phyloP scores from a whole-genome alignment of 305 asterid species.

The Euphrasia arctica region DNA sequence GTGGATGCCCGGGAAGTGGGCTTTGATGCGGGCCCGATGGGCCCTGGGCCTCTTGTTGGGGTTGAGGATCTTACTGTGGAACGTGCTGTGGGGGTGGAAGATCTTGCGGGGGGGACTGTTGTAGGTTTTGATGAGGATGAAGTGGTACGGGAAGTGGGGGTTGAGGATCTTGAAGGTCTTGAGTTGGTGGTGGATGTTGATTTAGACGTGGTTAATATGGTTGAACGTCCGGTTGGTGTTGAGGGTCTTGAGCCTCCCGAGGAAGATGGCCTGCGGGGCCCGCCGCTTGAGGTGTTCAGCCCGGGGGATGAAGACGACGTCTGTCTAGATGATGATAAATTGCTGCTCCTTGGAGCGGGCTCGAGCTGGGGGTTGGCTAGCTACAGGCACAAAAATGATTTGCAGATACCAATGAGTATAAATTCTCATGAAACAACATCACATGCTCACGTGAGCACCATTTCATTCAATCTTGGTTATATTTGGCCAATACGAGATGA shows the following conservation, averaged over 20 bases:
- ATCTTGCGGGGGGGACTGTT: slow-evolving; percentile 57
- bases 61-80: slow-evolving; percentile 73
- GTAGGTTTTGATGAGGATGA: slow-evolving; percentile 54
- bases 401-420: slow-evolving; percentile 25
- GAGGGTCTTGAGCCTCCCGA: slow-evolving; percentile 89
- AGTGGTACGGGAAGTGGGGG: slow-evolving; percentile 77
- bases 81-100: slow-evolving; percentile 83
- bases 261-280: slow-evolving; percentile 86
- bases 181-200: slow-evolving; percentile 38
- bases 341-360: slow-evolving; percentile 54
- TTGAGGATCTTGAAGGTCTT: slow-evolving; percentile 81
- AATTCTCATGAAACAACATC: background rate
- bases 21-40: slow-evolving; percentile 58
- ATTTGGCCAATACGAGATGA: background rate
- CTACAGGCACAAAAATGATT: slow-evolving; percentile 42
- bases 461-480: background rate
- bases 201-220: slow-evolving; percentile 39
- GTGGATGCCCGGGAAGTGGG: slow-evolving; percentile 78
- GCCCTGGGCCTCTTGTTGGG: slow-evolving; percentile 64
- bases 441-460: slow-evolving; percentile 17
- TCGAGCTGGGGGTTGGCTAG: slow-evolving; percentile 74
- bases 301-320: slow-evolving; percentile 36
- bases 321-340: slow-evolving; percentile 50
- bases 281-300: slow-evolving; percentile 30
- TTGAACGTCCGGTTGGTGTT: slow-evolving; percentile 86